Base-by-base conservation (phyloP, 306 rosid genomes). In the Medicago arabica region DNA sequence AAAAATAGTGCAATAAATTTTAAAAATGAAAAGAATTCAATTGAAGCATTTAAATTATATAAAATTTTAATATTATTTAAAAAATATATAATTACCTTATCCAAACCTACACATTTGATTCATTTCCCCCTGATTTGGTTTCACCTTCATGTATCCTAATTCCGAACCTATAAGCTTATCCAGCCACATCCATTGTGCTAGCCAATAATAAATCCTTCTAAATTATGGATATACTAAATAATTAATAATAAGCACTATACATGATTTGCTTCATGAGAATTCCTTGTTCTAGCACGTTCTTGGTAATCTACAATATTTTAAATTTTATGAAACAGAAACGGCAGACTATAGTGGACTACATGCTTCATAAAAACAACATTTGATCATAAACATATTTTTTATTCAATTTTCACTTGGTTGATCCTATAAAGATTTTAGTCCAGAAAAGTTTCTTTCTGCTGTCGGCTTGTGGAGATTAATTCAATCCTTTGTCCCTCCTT, bases 351-450 rank as follows among this genome's bases (percentile, higher is more conserved):
- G 72, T 77, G 75, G 81, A 66, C 78, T 71, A 15, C 8, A 63
- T 69, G 23, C 67, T 60, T 69, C 65, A n/a, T 61, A 15, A 62
- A 75, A 61, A 75, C 61, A 62, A 41, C 21, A 70, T 54, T 55
- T 54, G 69, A 53, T 46, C 47, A 65, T 58, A 75, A 41, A 55
- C 4, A 46, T 41, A 16, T 66, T 36, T 16, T 68, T 59, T 17
- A 51, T 67, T 64, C 5, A 58, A 54, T 58, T 82, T 75, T 82
- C 14, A 66, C 74, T 71, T 82, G 82, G 18, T 71, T 59, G 85
- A 77, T 82, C 85, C 85, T 72, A 77, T 77, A 18, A 77, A 82
- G 85, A 82, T 82, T 82, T 3, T 77, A 72, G 67, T 72, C 75
- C 77, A 82, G 2, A 77, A 82, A 77, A 77, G 78, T 9, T 21